Evolutionary conservation across 2,329 filamentous ascomycete genomes (phyloP), one percentile per base, ranked within the genome.

Genomic region (Cyphellophora attinorum): DNA sequence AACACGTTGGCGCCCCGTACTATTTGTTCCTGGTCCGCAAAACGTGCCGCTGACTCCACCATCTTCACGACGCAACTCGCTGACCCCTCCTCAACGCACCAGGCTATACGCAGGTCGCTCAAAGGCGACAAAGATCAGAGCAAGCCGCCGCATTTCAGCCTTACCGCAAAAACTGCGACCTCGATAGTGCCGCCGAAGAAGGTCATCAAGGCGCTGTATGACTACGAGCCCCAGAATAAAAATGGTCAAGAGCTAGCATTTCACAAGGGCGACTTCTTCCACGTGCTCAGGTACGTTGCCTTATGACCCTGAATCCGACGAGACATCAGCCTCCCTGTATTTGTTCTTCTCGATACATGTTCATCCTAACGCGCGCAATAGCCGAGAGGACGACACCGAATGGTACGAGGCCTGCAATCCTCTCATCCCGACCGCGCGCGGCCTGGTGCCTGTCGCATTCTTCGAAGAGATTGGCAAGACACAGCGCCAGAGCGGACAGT

Each of bases 341-440:
- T n/a, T n/a, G n/a, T n/a, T n/a, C n/a, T n/a, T n/a, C n/a, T n/a
- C n/a, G n/a, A n/a, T n/a, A n/a, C n/a, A n/a, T n/a, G n/a, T n/a
- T n/a, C n/a, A n/a, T n/a, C n/a, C n/a, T n/a, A n/a, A n/a, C n/a
- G n/a, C n/a, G 17, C n/a, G n/a, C n/a, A n/a, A n/a, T n/a, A n/a
- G 84, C 52, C 81, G 89, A 59, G 91, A 96, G 65, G 81, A 95
- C 68, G 89, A 96, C 57, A 65, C 68, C 27, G 85, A 95, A 57
- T 98, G 91, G 89, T 98, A 95, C 70, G 91, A 96, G 63, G 91
- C 89, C 37, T 96, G 86, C 70, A 98, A 98, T 57, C 91, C 91
- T 41, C 75, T 83, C 33, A 70, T 94, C 46, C 85, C 83, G 52
- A 81, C 81, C 61, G 85, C 85, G 33, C 79, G 86, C 47, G 91